phyloP scores from a whole-genome alignment of 495 filamentous ascomycete species.

The Neurospora pannonica region DNA sequence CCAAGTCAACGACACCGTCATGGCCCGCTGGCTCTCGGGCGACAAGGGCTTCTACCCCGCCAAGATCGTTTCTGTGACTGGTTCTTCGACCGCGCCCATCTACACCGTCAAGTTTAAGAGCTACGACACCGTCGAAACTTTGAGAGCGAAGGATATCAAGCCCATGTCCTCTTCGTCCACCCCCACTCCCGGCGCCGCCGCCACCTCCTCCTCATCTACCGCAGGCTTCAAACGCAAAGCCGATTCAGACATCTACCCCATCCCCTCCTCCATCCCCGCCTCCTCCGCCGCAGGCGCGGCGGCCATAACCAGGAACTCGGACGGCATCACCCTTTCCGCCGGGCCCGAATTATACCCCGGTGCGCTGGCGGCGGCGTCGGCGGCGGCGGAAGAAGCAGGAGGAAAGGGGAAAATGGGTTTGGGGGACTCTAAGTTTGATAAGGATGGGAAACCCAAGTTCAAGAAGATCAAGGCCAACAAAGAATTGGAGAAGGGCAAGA shows the following conservation, averaged over 20 bases:
- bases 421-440: constrained; percentile 7
- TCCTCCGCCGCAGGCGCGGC: constrained; percentile 9
- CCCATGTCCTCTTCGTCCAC: constrained; percentile 49
- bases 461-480: constrained; percentile 85
- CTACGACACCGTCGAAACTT: constrained; percentile 78
- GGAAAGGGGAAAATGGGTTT: constrained; percentile 9
- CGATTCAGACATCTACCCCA: constrained; percentile 23
- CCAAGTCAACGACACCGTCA: constrained; percentile 79
- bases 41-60: constrained; percentile 90
- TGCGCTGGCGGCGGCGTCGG: not conserved
- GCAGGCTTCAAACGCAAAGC: constrained; percentile 5
- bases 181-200: constrained; percentile 64
- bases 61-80: constrained; percentile 86
- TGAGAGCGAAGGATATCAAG: constrained; percentile 76
- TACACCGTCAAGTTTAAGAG: constrained; percentile 92
- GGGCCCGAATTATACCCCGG: constrained; percentile 69
- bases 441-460: constrained; percentile 33
- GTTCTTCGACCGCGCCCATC: constrained; percentile 75
- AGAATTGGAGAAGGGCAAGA: constrained; percentile 82
- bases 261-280: constrained; percentile 7
- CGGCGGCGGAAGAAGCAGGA: not conserved
- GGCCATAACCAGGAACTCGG: constrained; percentile 10
- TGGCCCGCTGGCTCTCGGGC: constrained; percentile 84
- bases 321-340: constrained; percentile 69
- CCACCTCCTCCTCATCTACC: constrained; percentile 33